Percentiles rank a stretch among this genome's conserved stretches.
phyloP scores from a whole-genome alignment of 768 basidiomycete species.

The Melanogaster broomeanus region DNA sequence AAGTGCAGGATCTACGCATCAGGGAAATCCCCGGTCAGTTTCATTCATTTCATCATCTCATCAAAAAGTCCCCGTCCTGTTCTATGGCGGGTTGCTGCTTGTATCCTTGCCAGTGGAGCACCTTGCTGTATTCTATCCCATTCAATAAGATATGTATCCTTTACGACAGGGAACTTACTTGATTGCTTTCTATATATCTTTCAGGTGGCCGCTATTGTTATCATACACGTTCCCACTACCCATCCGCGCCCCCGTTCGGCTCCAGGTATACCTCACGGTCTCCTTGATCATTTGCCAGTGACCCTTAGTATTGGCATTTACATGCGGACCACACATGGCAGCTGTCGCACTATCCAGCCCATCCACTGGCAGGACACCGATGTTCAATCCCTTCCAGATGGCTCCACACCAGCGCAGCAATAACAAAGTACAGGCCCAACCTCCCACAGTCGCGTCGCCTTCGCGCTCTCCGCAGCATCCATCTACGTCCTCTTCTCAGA shows the following conservation, averaged over 20 bases:
- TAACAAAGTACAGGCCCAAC: slow-evolving; percentile 30
- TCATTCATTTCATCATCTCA: slow-evolving; percentile 23
- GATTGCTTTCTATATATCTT: slow-evolving; percentile 13
- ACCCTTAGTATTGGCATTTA: slow-evolving; percentile 18
- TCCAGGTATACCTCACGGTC: slow-evolving; percentile 10
- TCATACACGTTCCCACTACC: slow-evolving; percentile 21
- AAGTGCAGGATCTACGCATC: slow-evolving; percentile 24
- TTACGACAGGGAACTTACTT: slow-evolving; percentile 10
- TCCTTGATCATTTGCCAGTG: slow-evolving; percentile 15
- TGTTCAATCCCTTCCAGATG: slow-evolving; percentile 49
- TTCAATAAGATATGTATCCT: slow-evolving; percentile 10
- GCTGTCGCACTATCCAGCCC: slow-evolving; percentile 41
- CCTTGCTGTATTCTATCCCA: slow-evolving; percentile 8
- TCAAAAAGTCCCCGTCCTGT: slow-evolving; percentile 12
- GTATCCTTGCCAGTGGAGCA: not conserved
- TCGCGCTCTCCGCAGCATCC: slow-evolving; percentile 43
- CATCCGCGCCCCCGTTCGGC: slow-evolving; percentile 7
- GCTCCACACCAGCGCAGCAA: slow-evolving; percentile 41
- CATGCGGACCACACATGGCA: slow-evolving; percentile 46
- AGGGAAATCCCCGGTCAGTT: slow-evolving; percentile 20
- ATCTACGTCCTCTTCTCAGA: slow-evolving; percentile 34
- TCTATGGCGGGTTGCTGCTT: slow-evolving; percentile 1
- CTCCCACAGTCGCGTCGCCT: slow-evolving; percentile 41
- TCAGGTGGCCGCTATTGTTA: slow-evolving; percentile 8
- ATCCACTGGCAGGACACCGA: slow-evolving; percentile 38